phyloP scores from a whole-genome alignment of 1,139 yeast genomes.

The Diutina pseudorugosa region DNA sequence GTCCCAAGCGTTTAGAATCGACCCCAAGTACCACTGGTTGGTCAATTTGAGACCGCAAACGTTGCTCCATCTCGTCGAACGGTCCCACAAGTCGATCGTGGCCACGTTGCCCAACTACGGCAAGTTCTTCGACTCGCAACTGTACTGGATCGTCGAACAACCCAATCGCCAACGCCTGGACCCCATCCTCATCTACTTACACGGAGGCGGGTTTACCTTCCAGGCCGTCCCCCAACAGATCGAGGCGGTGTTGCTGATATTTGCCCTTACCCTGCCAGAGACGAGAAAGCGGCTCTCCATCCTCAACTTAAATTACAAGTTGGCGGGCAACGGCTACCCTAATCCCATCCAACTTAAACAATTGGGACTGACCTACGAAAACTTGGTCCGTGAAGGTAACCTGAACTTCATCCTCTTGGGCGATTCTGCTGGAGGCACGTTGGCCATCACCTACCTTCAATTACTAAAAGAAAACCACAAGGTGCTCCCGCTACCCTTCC shows the following conservation, averaged over 20 bases:
- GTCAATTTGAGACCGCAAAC: neutral
- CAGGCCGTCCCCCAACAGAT: conserved; percentile 24
- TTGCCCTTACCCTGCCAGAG: conserved; percentile 18
- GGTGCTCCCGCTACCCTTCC: conserved; percentile 2
- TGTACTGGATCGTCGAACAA: conserved; percentile 23
- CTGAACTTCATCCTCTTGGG: conserved; percentile 18
- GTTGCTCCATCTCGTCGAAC: neutral
- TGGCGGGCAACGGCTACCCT: conserved; percentile 19
- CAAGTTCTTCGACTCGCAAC: neutral
- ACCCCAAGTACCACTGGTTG: conserved; percentile 1
- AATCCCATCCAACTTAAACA: conserved; percentile 27
- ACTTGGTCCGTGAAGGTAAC: conserved; percentile 16
- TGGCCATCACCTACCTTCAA: conserved; percentile 8
- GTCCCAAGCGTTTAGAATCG: neutral
- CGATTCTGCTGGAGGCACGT: conserved; percentile 10
- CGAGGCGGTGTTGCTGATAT: conserved; percentile 18
- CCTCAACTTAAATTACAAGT: conserved; percentile 26
- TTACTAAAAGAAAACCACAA: neutral
- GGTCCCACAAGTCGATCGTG: neutral
- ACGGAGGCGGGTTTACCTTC: conserved; percentile 33
- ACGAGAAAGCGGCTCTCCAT: conserved; percentile 18
- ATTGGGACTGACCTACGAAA: conserved; percentile 18
- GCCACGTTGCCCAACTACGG: neutral
- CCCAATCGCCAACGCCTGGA: conserved; percentile 16
- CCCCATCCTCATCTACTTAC: conserved; percentile 27